Evolutionary conservation across 371 early-diverging fungal species (phyloP).

Genomic region (Mortierella sp.): DNA sequence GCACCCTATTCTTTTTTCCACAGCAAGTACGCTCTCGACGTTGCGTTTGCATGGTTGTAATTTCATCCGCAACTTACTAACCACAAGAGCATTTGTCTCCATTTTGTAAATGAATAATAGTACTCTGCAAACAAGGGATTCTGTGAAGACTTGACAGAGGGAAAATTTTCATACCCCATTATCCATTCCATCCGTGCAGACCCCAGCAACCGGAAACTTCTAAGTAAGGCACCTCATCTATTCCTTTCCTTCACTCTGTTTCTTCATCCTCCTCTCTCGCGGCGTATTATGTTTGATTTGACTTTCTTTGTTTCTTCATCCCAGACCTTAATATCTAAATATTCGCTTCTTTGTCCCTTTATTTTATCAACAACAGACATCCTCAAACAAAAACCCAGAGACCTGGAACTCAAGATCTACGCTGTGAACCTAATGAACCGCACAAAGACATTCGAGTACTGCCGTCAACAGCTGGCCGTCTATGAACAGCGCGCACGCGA

Average conservation of each 20-base stretch:
- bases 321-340: no score
- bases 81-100: background rate
- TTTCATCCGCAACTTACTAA: background rate
- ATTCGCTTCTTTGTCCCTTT: background rate
- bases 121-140: slow-evolving; percentile 95
- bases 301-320: background rate
- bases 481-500: slow-evolving; percentile 74
- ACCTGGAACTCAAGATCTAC: slow-evolving; percentile 87
- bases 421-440: slow-evolving; percentile 87
- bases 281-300: background rate
- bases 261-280: no score
- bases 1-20: no score
- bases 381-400: slow-evolving; percentile 86
- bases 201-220: slow-evolving; percentile 74
- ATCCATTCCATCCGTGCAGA: slow-evolving; percentile 87
- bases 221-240: slow-evolving; percentile 59
- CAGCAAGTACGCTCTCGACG: background rate
- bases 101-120: slow-evolving; percentile 46
- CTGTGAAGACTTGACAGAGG: slow-evolving; percentile 98
- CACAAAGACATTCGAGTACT: slow-evolving; percentile 87
- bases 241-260: background rate
- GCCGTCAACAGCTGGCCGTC: slow-evolving; percentile 66
- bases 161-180: slow-evolving; percentile 97
- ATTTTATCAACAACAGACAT: slow-evolving; percentile 71
- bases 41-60: no score